Base-by-base conservation (phyloP, 2,329 filamentous ascomycete species). In the Colletotrichum sp. region DNA sequence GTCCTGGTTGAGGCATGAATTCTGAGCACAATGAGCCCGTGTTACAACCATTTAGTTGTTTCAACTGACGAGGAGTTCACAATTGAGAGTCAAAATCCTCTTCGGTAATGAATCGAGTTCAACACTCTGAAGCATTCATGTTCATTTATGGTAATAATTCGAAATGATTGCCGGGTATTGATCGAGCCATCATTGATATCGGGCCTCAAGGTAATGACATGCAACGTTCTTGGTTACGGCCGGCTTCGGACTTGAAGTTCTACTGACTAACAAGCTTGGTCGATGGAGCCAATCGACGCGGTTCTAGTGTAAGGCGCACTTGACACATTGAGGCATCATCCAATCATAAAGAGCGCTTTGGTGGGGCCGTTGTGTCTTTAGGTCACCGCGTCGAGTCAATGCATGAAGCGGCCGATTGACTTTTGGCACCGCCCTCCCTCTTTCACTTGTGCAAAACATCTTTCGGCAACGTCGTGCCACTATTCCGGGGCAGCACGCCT, bases 271-370 rank as follows among this genome's bases (percentile, higher is more conserved):
- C 60, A 66, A 60, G 34, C 34, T 39, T 39, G 36, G 34, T 39
- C 2, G 34, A 61, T 66, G 36, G 62, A 55, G 52, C 55, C 27
- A n/a, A 36, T 55, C 2, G n/a, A 48, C n/a, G 60, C 43, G 48
- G 34, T 55, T 70, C 28, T 66, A 71, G 67, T 74, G 67, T 66
- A 74, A 74, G 71, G 71, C 71, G 71, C 18, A 71, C 48, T 74
- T 74, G 67, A 74, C 67, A 71, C 67, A 74, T 61, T 32, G 28
- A 10, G 4, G 25, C 16, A 10, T 52, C 13, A 9, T 10, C 71
- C 67, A 74, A 74, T 71, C 67, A 71, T 28, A 4, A 22, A 56
- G 48, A 28, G 27, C 15, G 18, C 13, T 30, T 13, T 9, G n/a
- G 71, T 70, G 66, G 71, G 30, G 32, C 43, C 16, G 16, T 9